A percentile compares a stretch with the other conserved stretches of the same genome.
These are phyloP conservation scores for Vaccinium macrocarpon DNA, from an alignment of 148 eudicot species.

Conservation along the genomic window DNA sequence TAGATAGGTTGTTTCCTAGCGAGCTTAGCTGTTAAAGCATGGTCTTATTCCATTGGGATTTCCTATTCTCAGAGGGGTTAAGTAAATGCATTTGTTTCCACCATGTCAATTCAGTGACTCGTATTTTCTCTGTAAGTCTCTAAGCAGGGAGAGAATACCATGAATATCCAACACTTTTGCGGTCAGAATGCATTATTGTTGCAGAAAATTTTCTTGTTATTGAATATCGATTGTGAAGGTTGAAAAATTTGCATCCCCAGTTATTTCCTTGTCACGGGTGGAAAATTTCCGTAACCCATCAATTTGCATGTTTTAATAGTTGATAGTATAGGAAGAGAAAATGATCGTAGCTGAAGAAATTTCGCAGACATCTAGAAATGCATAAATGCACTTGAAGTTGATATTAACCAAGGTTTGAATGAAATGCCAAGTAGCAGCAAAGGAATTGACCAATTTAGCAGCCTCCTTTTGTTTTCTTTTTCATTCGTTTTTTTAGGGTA, in stretches of 20 bases:
- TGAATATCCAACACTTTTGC: background rate
- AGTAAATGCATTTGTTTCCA: background rate
- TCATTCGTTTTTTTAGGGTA: too few species aligned
- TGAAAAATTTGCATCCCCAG: background rate
- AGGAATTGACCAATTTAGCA: too few species aligned
- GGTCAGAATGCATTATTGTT: background rate
- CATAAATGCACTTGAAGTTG: too few species aligned
- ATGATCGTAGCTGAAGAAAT: too few species aligned
- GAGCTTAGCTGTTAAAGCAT: background rate
- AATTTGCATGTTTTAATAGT: too few species aligned
- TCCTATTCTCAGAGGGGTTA: background rate
- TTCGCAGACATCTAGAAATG: too few species aligned
- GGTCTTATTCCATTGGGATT: background rate
- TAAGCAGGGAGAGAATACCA: background rate
- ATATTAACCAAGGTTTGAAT: too few species aligned
- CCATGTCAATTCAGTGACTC: background rate
- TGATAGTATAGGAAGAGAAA: too few species aligned
- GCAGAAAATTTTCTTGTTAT: background rate
- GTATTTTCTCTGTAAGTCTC: background rate
- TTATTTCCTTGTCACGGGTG: too few species aligned
- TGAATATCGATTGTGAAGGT: constrained; percentile 3
- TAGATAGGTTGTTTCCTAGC: background rate
- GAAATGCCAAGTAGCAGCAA: too few species aligned
- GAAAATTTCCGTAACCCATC: too few species aligned
- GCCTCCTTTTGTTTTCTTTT: too few species aligned